phyloP scores from a whole-genome alignment of 108 stramenopile species.

The Cyclotella cryptica region DNA sequence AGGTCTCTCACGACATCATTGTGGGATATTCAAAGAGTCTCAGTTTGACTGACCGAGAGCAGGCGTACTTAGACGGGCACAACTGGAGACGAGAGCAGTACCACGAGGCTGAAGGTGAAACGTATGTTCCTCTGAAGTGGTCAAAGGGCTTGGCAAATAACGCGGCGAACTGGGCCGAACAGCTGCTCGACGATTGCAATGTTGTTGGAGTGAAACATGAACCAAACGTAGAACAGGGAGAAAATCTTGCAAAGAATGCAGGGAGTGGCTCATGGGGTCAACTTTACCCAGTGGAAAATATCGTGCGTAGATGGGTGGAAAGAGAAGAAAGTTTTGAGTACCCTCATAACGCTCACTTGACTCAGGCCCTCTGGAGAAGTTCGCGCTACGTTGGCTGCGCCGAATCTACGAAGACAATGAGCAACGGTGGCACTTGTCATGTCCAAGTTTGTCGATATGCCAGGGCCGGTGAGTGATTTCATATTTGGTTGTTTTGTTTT shows the following conservation, averaged over 20 bases:
- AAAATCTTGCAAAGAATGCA: slow-evolving; percentile 36
- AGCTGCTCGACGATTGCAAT: slow-evolving; percentile 40
- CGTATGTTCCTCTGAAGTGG: slow-evolving; percentile 43
- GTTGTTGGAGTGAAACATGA: slow-evolving; percentile 43
- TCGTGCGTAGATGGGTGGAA: slow-evolving; percentile 44
- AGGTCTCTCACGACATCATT: slow-evolving; percentile 28
- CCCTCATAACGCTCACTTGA: slow-evolving; percentile 47
- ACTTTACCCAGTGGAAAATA: slow-evolving; percentile 48
- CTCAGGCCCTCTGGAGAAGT: slow-evolving; percentile 42
- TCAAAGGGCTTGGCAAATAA: slow-evolving; percentile 21
- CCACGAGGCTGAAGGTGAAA: slow-evolving; percentile 15
- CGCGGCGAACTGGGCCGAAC: slow-evolving; percentile 36
- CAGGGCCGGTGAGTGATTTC: slow-evolving; percentile 6
- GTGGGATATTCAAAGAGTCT: slow-evolving; percentile 40
- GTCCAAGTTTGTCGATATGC: slow-evolving; percentile 51
- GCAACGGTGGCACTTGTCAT: slow-evolving; percentile 25
- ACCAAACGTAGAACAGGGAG: slow-evolving; percentile 27
- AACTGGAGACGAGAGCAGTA: slow-evolving; percentile 37
- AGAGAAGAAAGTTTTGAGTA: slow-evolving; percentile 34
- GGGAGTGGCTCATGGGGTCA: slow-evolving; percentile 23
- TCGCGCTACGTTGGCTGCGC: slow-evolving; percentile 34
- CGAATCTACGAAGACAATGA: slow-evolving; percentile 33
- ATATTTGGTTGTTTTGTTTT: background rate
- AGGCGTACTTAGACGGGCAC: slow-evolving; percentile 43
- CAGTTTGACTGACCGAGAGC: slow-evolving; percentile 33